phyloP scores from a whole-genome alignment of 345 rosid species.

The Bretschneidera sinensis region DNA sequence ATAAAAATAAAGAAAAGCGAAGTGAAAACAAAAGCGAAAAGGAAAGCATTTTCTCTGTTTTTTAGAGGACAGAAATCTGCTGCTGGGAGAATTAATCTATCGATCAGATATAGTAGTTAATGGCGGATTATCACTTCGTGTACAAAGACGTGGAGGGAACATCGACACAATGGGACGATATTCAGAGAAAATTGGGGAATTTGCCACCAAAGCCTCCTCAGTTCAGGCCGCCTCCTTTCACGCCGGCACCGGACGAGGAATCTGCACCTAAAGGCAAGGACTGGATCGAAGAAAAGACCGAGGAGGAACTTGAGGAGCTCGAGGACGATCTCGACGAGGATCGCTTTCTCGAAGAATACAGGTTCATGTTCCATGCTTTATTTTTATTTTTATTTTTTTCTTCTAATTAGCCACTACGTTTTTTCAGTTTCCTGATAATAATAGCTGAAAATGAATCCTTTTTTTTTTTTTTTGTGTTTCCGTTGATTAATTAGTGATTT shows the following conservation, averaged over 20 bases:
- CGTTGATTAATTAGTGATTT: not conserved
- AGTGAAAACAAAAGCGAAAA: no score
- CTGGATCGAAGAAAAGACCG: conserved; percentile 66
- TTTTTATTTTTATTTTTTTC: no score
- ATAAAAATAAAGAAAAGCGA: no score
- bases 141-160: conserved; percentile 96
- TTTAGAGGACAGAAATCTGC: not conserved
- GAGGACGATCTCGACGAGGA: conserved; percentile 91
- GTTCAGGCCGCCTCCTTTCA: conserved; percentile 79
- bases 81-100: not conserved
- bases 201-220: conserved; percentile 76
- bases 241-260: conserved; percentile 60
- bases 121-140: conserved; percentile 95
- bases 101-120: conserved; percentile 2
- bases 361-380: conserved; percentile 28
- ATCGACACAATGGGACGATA: conserved; percentile 98
- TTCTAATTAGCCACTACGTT: not conserved
- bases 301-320: conserved; percentile 79
- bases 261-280: conserved; percentile 70
- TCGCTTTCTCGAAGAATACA: conserved; percentile 86
- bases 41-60: not conserved
- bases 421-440: not conserved
- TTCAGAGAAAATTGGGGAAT: conserved; percentile 92
- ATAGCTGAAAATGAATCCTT: not conserved
- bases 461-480: no score